Percentiles rank a stretch among this genome's conserved stretches.
Conservation (phyloP, 306 rosid genomes). For the Gynostemma pentaphyllum region DNA sequence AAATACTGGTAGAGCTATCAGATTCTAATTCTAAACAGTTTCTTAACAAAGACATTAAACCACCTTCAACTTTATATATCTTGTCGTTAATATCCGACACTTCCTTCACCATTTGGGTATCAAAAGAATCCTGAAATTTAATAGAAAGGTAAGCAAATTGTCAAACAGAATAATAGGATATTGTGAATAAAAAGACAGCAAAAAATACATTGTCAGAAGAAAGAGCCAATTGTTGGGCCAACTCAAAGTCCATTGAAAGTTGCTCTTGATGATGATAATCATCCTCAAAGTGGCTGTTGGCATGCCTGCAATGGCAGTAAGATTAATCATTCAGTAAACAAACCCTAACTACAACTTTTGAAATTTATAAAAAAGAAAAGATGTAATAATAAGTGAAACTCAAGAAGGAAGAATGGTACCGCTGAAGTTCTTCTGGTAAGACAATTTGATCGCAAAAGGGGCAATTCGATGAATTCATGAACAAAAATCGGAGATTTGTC, state of each 20-base stretch:
- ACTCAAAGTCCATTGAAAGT: constrained; percentile 23
- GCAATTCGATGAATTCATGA: constrained; percentile 25
- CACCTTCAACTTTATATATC: constrained; percentile 39
- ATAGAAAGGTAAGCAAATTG: too few relatives aligned
- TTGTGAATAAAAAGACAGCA: neutral
- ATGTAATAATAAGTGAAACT: neutral
- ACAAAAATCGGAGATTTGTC: neutral
- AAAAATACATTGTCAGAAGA: constrained; percentile 17
- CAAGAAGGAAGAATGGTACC: constrained; percentile 19
- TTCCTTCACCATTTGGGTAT: constrained; percentile 16
- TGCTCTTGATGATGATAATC: constrained; percentile 14
- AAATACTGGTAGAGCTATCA: constrained; percentile 30
- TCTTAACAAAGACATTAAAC: constrained; percentile 51
- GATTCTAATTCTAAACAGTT: constrained; percentile 61
- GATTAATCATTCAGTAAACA: neutral
- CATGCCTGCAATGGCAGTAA: constrained; percentile 36
- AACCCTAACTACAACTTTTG: neutral
- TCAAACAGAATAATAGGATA: neutral
- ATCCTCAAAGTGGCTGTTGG: constrained; percentile 44
- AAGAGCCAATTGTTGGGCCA: constrained; percentile 29
- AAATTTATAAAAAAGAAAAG: neutral
- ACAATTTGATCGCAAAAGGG: constrained; percentile 42
- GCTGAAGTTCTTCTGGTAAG: constrained; percentile 31
- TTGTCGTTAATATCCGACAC: constrained; percentile 26
- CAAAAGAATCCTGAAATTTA: constrained; percentile 8